Base-by-base conservation (phyloP, 176 grass and related monocot species). In the Tuctoria greenei region DNA sequence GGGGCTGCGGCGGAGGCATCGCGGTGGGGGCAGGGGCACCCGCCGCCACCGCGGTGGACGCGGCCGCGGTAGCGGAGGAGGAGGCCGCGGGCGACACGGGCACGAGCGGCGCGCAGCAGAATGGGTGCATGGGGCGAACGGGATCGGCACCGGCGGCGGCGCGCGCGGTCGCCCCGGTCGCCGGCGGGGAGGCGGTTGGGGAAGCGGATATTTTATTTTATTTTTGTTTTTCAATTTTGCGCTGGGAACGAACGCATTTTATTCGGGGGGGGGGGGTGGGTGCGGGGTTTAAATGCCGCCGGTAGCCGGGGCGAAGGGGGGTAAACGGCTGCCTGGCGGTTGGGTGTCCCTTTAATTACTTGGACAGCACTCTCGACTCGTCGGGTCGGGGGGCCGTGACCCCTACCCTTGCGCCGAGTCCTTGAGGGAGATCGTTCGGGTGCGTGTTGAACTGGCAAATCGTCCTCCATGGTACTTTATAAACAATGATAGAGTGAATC, bases 91-190 rank as follows among this genome's bases (percentile, higher is more conserved):
- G 95, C 58, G 95, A 94, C 10, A 95, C 89, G 11, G 91, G 87
- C 69, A 92, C 84, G 31, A 90, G 84, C 21, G 91, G 78, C 55
- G 86, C 76, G 82, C 91, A 98, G 91, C 95, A 98, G 79, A 98
- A 98, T 60, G 95, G 87, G 81, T 99, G 85, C 95, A 99, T 99
- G 68, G 58, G 49, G 46, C 25, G 38, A 58, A 17, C 15, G 11
- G 82, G 84, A 79, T 80, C 42, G 47, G 16, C 41, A 37, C 25
- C 49, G 58, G 82, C 43, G 46, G 64, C 43, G 64, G 55, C 39
- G 72, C 80, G 62, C 68, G 64, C 73, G 74, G 81, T 67, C 65
- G 78, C 78, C 68, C 65, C 73, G 74, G 81, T 67, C 65, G 78
- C 78, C 84, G 88, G 77, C 77, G 76, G 72, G 61, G 23, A 77